Evolutionary conservation across 2,329 filamentous ascomycete species (phyloP), one percentile per base, ranked within the genome.

Genomic region (Pseudophaeomoniella oleicola): DNA sequence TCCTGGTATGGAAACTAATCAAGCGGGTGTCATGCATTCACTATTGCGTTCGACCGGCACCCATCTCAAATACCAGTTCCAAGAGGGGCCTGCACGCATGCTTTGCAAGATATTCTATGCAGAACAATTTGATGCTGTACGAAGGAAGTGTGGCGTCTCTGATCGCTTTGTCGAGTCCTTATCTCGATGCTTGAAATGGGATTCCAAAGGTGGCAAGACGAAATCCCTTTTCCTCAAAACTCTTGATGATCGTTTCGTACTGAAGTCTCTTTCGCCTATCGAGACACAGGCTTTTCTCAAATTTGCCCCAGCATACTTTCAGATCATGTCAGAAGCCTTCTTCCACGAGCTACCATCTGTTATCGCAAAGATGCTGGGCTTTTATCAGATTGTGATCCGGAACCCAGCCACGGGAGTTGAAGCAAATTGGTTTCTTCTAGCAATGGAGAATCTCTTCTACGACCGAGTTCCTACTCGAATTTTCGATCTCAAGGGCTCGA

Each of bases 381-480:
- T 98, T 56, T 98, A 94, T 62, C 88, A 96, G 50, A 81, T 98
- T 34, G 81, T 88, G 45, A 94, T 98, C 62, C 94, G 93, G 62
- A 96, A 96, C 48, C 84, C 90, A 0, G 69, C 74, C 13, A 94
- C 87, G 0, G 87, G 86, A 35, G 82, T 82, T 0, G 90, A 98
- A 54, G 88, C 94, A 57, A 93, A 93, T 54, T 84, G 88, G 58
- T 93, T 92, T 57, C 70, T 98, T 37, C 67, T 98, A 3, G 71
- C 98, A 13, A 98, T 96, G 77, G 90, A 98, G 60, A 98, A 98
- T 47, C 64, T 98, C 12, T 98, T 98, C 57, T 98, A 98, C 52
- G 90, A 96, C 53, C 81, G 90, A 17, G 77, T 76, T 13, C 86
- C 87, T 1, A 88, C 83, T 18, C 78, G 90, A 30, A 87, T 87